Base-by-base conservation (phyloP, 805 yeast species). In the Lipomyces yamanashiensis region DNA sequence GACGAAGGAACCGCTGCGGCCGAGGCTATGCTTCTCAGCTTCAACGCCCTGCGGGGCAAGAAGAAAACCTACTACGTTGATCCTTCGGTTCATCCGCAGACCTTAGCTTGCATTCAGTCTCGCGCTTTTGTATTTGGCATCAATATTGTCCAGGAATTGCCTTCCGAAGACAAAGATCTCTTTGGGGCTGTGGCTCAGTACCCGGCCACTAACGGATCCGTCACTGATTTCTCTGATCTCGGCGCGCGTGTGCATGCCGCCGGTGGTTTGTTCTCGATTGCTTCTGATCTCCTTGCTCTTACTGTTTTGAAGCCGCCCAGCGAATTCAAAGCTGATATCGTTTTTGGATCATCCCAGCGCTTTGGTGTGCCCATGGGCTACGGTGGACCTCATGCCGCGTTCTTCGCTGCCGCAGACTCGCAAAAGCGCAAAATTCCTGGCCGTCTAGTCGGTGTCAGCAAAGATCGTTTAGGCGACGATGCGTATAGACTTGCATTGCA, bases 311-410 rank as follows among this genome's bases (percentile, higher is more conserved):
- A 87, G 71, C 89, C 98, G 17, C 99, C 99, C 2, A 80, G 88
- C 19, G 82, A 84, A 47, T 90, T 89, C 72, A 92, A 91, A 60
- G 98, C 98, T 49, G 99, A 95, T 75, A 88, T 95, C 56, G 97
- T 88, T 1, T 80, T 95, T 51, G 99, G 99, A 54, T 85, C 92
- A 8, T 84, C 98, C 4, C 99, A 95, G 81, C 83, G 99, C 76
- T 91, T 95, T 71, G 99, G 99, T 73, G 98, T 93, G 45, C 98
- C 99, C 60, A 84, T 93, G 80, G 99, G 98, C 7, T 95, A 86
- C 74, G 99, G 99, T 73, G 99, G 99, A 21, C 99, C 99, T 2
- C 99, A 95, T 76, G 98, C 99, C 53, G 99, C 97, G 0, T 95
- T 90, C 78, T 92, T 95, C 71, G 90, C 98, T 8, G 96, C 93